Evolutionary conservation across 2,329 filamentous ascomycete species (phyloP), one percentile per base, ranked within the genome.

Genomic region (Colletotrichum scovillei): DNA sequence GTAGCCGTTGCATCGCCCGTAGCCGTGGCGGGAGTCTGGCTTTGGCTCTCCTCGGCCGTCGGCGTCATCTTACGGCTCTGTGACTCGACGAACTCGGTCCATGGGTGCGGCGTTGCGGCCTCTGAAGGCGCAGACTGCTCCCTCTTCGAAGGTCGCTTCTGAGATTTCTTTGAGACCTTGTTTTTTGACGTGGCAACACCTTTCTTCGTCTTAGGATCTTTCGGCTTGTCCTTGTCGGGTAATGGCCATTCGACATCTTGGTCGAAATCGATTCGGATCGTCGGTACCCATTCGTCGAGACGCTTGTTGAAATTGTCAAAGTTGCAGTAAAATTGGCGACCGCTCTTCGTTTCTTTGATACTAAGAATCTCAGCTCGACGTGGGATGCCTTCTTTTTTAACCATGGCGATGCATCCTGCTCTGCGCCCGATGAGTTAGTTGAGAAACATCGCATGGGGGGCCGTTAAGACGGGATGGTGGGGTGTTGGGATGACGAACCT

Each of bases 271-370:
- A 99, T 94, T 46, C 97, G 91, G 46, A 90, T 88, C 35, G 93
- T 90, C 1, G 93, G 88, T 11, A 99, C 92, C 97, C 97, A 99
- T 87, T 99, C 97, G 85, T 90, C 86, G 14, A 90, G 83, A 76
- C 88, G 88, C 83, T 98, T 98, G 85, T 98, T 98, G 90, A 98
- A 98, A 79, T 97, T 97, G 80, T 98, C 95, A 82, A 98, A 98
- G 82, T 98, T 97, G 79, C 97, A 97, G 83, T 98, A 98, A 80
- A 96, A 98, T 68, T 94, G 93, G 52, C 94, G 93, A 19, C 93
- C 92, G 79, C 94, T 96, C 83, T 97, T 97, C 26, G 94, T 93
- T 73, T 95, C 94, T 80, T 94, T 93, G 78, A 98, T 97, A 72
- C 95, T 97, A n/a, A 99, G 86, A 75, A 99, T 98, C 82, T 99